Base-by-base conservation (phyloP, 169 alveolate species). In the Plasmodium gonderi region DNA sequence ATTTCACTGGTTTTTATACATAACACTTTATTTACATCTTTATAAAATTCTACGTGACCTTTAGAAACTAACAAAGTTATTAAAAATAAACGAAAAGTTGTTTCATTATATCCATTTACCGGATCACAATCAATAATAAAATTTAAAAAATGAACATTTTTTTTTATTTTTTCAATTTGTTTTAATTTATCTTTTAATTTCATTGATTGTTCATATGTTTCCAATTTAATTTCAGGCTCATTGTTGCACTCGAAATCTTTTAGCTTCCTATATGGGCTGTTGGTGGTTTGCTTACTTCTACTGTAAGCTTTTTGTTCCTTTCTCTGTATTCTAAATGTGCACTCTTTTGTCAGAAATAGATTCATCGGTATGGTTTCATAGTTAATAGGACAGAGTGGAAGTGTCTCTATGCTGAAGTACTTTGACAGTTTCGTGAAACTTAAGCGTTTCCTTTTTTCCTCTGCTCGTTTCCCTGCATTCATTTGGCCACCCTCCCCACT, bases 121-220 rank as follows among this genome's bases (percentile, higher is more conserved):
- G 96, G 96, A 82, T 91, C 96, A 31, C 79, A 64, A 38, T 95
- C 97, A 12, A 95, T 75, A 23, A 95, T 94, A 76, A 95, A 95
- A 20, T 94, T 92, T 94, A 95, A 90, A 91, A 95, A 95, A 20
- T 51, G 38, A 29, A 85, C 45, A 44, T 85, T 45, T 51, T 85
- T 74, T 33, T 85, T 26, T 17, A 9, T 51, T 74, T 85, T 49
- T 31, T 85, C 92, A 6, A 74, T 38, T 74, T 85, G 49, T n/a
- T 26, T 54, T 75, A 85, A 74, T 31, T 85, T 85, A 12, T 49
- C 49, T 85, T 85, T 85, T 74, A 85, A 54, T 74, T 54, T 85
- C 92, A 85, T 85, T 2, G 92, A 85, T 42, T 85, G 87, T 36
- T 85, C 92, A 31, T 85, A 85, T 1, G 92, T 74, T 31, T 85